These are phyloP conservation scores for Ligustrum vulgare DNA, from an alignment of 257 asterid species.

Conservation along the genomic window DNA sequence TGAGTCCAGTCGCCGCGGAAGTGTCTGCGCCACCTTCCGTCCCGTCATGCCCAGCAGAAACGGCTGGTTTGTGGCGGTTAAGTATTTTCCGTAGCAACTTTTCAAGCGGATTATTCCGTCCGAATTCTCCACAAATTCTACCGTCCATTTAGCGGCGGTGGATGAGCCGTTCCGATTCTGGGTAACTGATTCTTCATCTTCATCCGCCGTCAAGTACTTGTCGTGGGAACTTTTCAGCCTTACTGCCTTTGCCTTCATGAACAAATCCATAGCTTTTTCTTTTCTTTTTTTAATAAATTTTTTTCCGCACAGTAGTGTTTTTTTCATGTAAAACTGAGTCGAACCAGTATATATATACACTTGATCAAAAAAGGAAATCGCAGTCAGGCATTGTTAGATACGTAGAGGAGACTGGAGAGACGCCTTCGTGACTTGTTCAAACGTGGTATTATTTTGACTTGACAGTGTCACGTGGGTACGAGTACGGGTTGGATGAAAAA, in stretches of 20 bases:
- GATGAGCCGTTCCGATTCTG: slow-evolving; percentile 42
- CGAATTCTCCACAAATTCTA: slow-evolving; percentile 29
- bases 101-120: slow-evolving; percentile 38
- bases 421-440: not conserved
- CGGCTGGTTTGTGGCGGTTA: slow-evolving; percentile 45
- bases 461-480: not conserved
- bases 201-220: slow-evolving; percentile 45
- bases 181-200: slow-evolving; percentile 40
- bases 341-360: too few species aligned
- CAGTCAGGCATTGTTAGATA: not conserved
- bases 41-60: slow-evolving; percentile 53
- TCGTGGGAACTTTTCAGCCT: slow-evolving; percentile 33
- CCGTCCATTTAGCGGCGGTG: slow-evolving; percentile 38
- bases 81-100: slow-evolving; percentile 40
- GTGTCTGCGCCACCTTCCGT: slow-evolving; percentile 33
- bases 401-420: not conserved
- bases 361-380: not conserved
- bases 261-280: slow-evolving; percentile 35
- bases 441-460: not conserved
- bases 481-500: too few species aligned
- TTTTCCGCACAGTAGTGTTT: not conserved
- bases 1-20: slow-evolving; percentile 38
- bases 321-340: too few species aligned
- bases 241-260: slow-evolving; percentile 40
- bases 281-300: too few species aligned